phyloP scores from a whole-genome alignment of 2,329 filamentous ascomycete species.

The Trichophaea hybrida region DNA sequence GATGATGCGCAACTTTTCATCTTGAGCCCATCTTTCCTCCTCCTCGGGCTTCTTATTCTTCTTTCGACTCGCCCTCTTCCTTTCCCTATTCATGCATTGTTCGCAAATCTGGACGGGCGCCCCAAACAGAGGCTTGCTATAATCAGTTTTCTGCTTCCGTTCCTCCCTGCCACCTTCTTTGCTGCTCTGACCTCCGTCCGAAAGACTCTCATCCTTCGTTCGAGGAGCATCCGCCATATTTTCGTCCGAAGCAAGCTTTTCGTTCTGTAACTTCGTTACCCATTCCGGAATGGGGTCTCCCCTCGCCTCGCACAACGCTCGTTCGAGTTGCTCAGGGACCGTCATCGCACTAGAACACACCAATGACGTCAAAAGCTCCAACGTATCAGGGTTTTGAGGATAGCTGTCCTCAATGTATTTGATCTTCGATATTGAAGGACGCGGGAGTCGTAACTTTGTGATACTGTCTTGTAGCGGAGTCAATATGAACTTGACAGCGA shows the following conservation, averaged over 20 bases:
- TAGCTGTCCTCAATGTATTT: slow-evolving; percentile 68
- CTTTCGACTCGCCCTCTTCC: slow-evolving; percentile 70
- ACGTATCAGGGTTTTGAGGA: slow-evolving; percentile 53
- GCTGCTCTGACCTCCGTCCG: background rate
- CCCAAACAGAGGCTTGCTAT: background rate
- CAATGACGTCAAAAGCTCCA: slow-evolving; percentile 65
- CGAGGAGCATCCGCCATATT: slow-evolving; percentile 31
- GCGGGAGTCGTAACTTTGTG: slow-evolving; percentile 70
- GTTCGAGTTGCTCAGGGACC: background rate
- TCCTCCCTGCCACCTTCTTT: background rate
- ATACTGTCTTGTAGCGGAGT: slow-evolving; percentile 60
- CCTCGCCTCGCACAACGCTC: slow-evolving; percentile 2
- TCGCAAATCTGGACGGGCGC: slow-evolving; percentile 61
- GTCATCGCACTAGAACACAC: slow-evolving; percentile 84
- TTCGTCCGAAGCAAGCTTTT: slow-evolving; percentile 32
- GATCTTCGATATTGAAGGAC: slow-evolving; percentile 84
- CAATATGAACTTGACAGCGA: slow-evolving; percentile 69
- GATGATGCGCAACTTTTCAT: slow-evolving; percentile 67
- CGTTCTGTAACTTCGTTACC: slow-evolving; percentile 16
- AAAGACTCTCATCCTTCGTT: slow-evolving; percentile 4
- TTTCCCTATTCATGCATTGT: slow-evolving; percentile 82
- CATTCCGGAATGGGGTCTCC: slow-evolving; percentile 2
- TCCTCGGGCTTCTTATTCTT: slow-evolving; percentile 89
- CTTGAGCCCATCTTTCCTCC: slow-evolving; percentile 70
- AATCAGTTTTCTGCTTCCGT: slow-evolving; percentile 60